Base-by-base conservation (phyloP, 345 rosid genomes). In the Salix exigua region DNA sequence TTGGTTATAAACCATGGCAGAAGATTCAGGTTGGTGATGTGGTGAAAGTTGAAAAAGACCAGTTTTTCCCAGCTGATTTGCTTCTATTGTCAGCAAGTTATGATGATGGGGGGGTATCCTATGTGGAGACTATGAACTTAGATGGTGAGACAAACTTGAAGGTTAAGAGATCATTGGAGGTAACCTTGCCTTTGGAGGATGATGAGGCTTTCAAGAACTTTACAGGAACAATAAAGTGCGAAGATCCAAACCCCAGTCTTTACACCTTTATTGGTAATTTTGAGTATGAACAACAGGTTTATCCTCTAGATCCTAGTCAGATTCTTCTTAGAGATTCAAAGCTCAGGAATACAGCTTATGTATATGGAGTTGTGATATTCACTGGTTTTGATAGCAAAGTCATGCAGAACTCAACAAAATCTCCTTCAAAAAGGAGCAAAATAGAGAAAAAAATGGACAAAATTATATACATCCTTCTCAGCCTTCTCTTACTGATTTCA, bases 71-170 rank as follows among this genome's bases (percentile, higher is more conserved):
- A 0, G 94, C 98, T 37, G 99, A 96, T 86, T 81, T 96, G 79
- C 90, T 93, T 67, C 87, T 96, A 37, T 78, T 96, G 89, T 91
- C 99, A 10, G 89, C 97, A 0, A 88, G 91, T 84, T 96, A 93
- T 44, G 99, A 92, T 68, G 99, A 96, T 73, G 99, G 98, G 79
- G 99, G 98, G 79, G 90, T 96, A 77, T 93, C 98, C 79, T 96
- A 96, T 72, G 99, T 96, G 48, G 99, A 96, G 90, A 96, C 99
- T 38, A 96, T 96, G 99, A 96, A 96, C 80, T 86, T 96, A 60
- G 99, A 96, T 70, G 99, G 99, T 25, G 99, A 96, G 80, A 96
- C 99, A 19, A 96, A 96, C 83, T 84, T 96, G 84, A 96, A 96
- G 87, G 89, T 92, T 50, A 96, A 93, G 78, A 89, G 96, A 71